Evolutionary conservation across 768 basidiomycete genomes (phyloP).

Genomic region (Paxillus rubicundulus): DNA sequence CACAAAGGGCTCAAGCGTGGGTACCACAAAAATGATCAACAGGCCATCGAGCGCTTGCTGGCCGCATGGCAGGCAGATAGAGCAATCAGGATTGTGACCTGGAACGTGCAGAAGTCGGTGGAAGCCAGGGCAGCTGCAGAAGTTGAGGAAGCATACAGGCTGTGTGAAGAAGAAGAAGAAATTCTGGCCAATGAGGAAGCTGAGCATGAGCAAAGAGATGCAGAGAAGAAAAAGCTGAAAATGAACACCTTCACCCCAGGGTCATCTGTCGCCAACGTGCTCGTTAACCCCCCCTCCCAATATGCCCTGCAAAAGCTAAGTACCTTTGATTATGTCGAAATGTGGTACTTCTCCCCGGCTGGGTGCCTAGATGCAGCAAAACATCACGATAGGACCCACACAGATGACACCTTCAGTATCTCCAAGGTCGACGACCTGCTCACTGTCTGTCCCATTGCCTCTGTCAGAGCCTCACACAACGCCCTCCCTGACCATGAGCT

Average conservation of each 20-base stretch:
- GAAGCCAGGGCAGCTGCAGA: too few relatives aligned
- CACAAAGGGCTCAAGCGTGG: too few relatives aligned
- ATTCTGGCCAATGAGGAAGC: too few relatives aligned
- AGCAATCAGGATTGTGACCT: too few relatives aligned
- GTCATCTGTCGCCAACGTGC: too few relatives aligned
- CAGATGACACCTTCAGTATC: slow-evolving; percentile 13
- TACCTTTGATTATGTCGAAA: neutral
- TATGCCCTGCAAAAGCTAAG: slow-evolving; percentile 10
- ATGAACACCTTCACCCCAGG: neutral
- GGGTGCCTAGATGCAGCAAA: neutral
- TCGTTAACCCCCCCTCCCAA: neutral
- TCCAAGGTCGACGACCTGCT: slow-evolving; percentile 6
- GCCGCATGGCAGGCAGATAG: too few relatives aligned
- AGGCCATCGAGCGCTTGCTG: too few relatives aligned
- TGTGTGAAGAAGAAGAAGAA: too few relatives aligned
- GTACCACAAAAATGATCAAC: too few relatives aligned
- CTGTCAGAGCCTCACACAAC: slow-evolving; percentile 7
- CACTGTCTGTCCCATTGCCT: slow-evolving; percentile 6
- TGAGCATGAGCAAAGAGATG: neutral
- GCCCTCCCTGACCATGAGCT: too few relatives aligned
- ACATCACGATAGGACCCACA: neutral
- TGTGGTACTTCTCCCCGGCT: slow-evolving; percentile 12
- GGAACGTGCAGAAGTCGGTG: too few relatives aligned
- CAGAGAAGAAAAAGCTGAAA: neutral
- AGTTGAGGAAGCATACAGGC: too few relatives aligned